Base-by-base conservation (phyloP, 371 early-diverging fungal genomes). In the Entomophthora muscae region DNA sequence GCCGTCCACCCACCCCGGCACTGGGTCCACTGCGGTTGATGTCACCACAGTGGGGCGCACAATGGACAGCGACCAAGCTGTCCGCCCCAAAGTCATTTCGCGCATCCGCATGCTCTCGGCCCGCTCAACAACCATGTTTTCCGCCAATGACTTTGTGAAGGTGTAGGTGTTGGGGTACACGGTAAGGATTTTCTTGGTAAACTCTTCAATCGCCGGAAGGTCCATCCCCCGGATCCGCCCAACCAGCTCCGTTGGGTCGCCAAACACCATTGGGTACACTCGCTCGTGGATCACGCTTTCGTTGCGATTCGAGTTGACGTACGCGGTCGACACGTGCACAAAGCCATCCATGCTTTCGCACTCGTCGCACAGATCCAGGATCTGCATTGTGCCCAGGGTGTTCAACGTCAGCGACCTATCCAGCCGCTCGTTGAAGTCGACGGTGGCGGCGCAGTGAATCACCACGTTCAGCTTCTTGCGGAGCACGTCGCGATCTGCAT, bases 1-100 rank as follows among this genome's bases (percentile, higher is more conserved):
- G n/a, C 80, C 79, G 64, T 83, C 83, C 13, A 82, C 82, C 83
- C 83, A 83, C 28, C 80, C 83, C n/a, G 76, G 72, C 5, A 83
- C 68, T 13, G 83, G 83, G 53, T 81, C 80, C 3, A 51, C 63
- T 5, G 72, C 66, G 61, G 78, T 75, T 1, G 80, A 77, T 13
- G 80, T 78, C 29, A 83, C 74, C 52, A 79, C 75, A 0, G 75
- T 72, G 12, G 76, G 68, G 63, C 81, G 73, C 53, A 80, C 68
- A 42, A 83, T 83, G 22, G 73, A 76, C 23, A 81, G 69, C 13
- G 80, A 78, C 58, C 52, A 62, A 1, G 62, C 62, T 5, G 22
- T 12, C 21, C 52, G 21, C 17, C 53, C 67, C 72, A 21, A 70
- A 69, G 3, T 63, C 63, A 60, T 75, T 75, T 1, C 59, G 57